Evolutionary conservation across 2,329 filamentous ascomycete species (phyloP), one percentile per base, ranked within the genome.

Genomic region (Phialophora verrucosa): DNA sequence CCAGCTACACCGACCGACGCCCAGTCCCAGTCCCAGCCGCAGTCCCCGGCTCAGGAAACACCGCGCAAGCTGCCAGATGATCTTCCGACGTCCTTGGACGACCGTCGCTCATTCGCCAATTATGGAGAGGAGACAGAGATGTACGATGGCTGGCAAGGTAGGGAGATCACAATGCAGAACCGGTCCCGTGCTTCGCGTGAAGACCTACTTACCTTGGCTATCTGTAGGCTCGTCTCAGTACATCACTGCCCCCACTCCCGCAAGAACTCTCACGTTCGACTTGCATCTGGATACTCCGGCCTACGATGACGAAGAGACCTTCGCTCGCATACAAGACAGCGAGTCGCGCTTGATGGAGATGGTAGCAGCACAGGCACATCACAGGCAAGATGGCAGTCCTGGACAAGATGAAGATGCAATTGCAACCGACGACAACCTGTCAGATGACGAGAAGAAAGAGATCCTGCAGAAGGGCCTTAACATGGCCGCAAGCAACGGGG

Each of bases 61-160:
- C 69, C 71, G 12, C 68, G 68, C 59, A 64, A 80, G 68, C 87
- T 98, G 59, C 95, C 95, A 49, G 82, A 86, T 72, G 95, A 99
- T 79, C 86, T 99, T 42, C 95, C 95, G 11, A 95, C 87, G 72
- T 97, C 93, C 12, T 86, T 99, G 63, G 90, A 99, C 78, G 95
- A 99, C 81, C 88, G 95, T 67, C 87, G 89, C 73, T 84, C 84
- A 74, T 85, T 90, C 38, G 86, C 88, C 3, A 83, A 82, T 55
- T 86, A 89, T 70, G 85, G 90, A 63, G 84, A 85, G 47, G 95
- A 98, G 83, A 97, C 93, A 49, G 95, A 98, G 83, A 92, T 97
- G 82, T 99, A 98, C 78, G 95, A 99, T 85, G 95, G 92, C 73
- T 99, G 95, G 95, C 93, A 98, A 89, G 94, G 94, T 90, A 78